Percentiles rank a stretch among this genome's conserved stretches.
These are phyloP conservation scores for Symbiotaphrina buchneri DNA, from an alignment of 495 filamentous ascomycete genomes.

Conservation along the genomic window DNA sequence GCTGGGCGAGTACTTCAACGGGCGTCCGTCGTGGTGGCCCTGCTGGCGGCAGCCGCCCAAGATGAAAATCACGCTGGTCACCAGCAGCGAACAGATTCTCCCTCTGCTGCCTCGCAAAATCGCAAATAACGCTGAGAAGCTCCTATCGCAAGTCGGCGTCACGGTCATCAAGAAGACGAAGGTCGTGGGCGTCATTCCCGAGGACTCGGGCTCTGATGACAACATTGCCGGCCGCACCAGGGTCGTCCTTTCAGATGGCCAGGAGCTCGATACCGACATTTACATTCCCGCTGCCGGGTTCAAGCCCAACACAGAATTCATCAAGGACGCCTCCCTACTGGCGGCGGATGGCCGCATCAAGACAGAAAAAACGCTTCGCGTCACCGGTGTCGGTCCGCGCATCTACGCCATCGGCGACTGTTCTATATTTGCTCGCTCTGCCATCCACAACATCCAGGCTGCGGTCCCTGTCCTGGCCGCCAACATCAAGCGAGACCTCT, in stretches of 20 bases:
- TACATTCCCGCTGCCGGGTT: conserved; percentile 25
- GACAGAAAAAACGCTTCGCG: conserved; percentile 21
- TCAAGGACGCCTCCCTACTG: conserved; percentile 15
- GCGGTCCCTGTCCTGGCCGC: conserved; percentile 17
- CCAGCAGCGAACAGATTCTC: conserved; percentile 19
- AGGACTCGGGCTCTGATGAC: too few species aligned
- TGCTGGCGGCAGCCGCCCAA: conserved; percentile 10
- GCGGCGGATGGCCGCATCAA: conserved; percentile 15
- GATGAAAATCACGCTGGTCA: conserved; percentile 20
- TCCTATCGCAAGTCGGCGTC: conserved; percentile 20
- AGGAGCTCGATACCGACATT: conserved; percentile 17
- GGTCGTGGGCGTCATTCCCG: conserved; percentile 9
- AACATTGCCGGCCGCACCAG: too few species aligned
- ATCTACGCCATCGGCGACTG: conserved; percentile 26
- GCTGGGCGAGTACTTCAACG: conserved; percentile 14
- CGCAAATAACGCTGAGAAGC: conserved; percentile 16
- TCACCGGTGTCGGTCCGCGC: conserved; percentile 21
- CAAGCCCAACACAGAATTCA: conserved; percentile 20
- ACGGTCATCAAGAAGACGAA: conserved; percentile 17
- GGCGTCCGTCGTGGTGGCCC: conserved; percentile 7
- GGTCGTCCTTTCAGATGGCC: too few species aligned
- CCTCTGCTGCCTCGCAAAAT: conserved; percentile 16
- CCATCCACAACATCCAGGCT: conserved; percentile 16
- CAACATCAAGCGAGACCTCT: conserved; percentile 25
- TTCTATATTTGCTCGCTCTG: conserved; percentile 9